These are phyloP conservation scores for Alternaria dauci DNA, from an alignment of 2,329 filamentous ascomycete genomes.

Conservation along the genomic window DNA sequence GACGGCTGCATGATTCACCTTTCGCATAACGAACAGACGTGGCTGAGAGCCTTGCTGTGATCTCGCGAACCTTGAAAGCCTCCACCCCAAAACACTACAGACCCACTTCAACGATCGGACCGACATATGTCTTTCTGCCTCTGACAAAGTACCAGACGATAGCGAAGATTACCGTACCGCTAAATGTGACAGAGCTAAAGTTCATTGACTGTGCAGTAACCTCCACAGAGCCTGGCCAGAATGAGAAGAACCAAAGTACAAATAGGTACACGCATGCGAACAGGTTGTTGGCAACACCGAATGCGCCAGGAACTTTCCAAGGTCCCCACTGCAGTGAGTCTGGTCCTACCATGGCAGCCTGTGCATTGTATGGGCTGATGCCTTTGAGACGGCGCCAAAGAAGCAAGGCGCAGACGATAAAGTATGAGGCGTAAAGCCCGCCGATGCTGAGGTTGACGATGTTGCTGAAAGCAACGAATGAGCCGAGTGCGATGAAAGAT, in stretches of 20 bases:
- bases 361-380: not conserved
- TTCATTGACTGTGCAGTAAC: slow-evolving; percentile 24
- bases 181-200: slow-evolving; percentile 28
- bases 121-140: slow-evolving; percentile 27
- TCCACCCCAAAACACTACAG: not conserved
- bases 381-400: slow-evolving; percentile 15
- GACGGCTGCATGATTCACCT: not conserved
- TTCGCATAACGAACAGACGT: not conserved
- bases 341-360: not conserved
- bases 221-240: slow-evolving; percentile 18
- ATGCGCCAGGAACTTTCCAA: slow-evolving; percentile 6
- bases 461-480: slow-evolving; percentile 19
- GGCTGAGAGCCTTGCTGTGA: not conserved
- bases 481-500: slow-evolving; percentile 22
- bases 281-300: slow-evolving; percentile 18
- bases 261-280: slow-evolving; percentile 19
- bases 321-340: slow-evolving; percentile 6
- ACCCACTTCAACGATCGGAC: slow-evolving; percentile 23
- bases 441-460: slow-evolving; percentile 20
- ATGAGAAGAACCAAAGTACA: slow-evolving; percentile 26
- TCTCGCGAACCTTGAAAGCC: not conserved
- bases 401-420: slow-evolving; percentile 18
- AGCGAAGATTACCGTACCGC: slow-evolving; percentile 18
- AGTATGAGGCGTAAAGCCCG: slow-evolving; percentile 21
- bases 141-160: slow-evolving; percentile 19